Evolutionary conservation across 768 basidiomycete species (phyloP), one percentile per base, ranked within the genome.

Genomic region (Podaxis rugospora): DNA sequence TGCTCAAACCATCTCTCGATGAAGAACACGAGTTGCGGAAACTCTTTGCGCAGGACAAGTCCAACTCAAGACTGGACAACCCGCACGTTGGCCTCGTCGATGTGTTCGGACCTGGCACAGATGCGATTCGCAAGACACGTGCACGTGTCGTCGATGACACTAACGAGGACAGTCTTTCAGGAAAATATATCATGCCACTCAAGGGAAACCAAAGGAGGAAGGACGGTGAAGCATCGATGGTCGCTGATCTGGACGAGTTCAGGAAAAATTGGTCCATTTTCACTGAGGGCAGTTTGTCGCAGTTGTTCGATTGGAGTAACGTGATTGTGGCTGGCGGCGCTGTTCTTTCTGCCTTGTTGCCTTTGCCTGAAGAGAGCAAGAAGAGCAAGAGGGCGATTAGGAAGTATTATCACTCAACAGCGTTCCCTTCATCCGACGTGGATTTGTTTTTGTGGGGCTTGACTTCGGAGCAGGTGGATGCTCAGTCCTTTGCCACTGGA

Each of bases 361-460:
- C 85, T 10, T 70, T 87, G 0, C 74, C 81, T 1, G 80, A 80
- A 6, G 69, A 69, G 11, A 75, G 76, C 32, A 82, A 79, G 72
- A 75, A 69, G 4, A 83, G 82, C 18, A 87, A 85, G 71, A 74
- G 83, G 58, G 72, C 81, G 0, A 80, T 82, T 57, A 76, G 86
- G 55, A 86, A 86, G 67, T 77, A 79, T 62, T 88, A 79, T 64
- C 86, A 88, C 62, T 74, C 73, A 11, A 73, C 67, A 3, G 79
- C 79, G 3, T 88, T 83, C 61, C 84, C 86, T 4, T 80, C 83
- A 1, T 86, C 84, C 0, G 86, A 88, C 67, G 75, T 87, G 21
- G 86, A 88, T 67, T 70, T 88, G 13, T 88, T 87, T 66, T 71
- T 88, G 47, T 86, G 81, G 74, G 85, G 84, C 1, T 65, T 88